These are phyloP conservation scores for Silene uniflora DNA, from an alignment of 148 eudicot species.

Conservation along the genomic window DNA sequence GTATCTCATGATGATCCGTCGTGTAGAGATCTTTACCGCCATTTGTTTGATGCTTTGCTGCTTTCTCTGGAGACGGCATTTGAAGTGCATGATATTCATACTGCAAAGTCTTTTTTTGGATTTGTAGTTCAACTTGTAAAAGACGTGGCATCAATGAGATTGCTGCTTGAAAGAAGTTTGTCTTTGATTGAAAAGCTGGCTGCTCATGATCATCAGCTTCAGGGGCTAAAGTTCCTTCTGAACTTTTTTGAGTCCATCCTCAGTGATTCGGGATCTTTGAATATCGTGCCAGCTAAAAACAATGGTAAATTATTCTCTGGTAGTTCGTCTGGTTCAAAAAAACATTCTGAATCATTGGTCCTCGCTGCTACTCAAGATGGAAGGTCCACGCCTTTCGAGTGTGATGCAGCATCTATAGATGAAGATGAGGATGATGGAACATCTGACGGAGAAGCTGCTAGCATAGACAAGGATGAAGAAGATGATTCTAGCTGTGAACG, in stretches of 20 bases:
- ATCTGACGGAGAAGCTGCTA: conserved; percentile 91
- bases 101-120: conserved; percentile 67
- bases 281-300: conserved; percentile 38
- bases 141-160: conserved; percentile 63
- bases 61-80: conserved; percentile 71
- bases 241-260: conserved; percentile 59
- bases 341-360: conserved; percentile 58
- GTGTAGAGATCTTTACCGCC: conserved; percentile 53
- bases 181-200: conserved; percentile 73
- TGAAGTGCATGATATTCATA: conserved; percentile 53
- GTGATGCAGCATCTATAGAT: conserved; percentile 96
- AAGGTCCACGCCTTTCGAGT: conserved; percentile 61
- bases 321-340: conserved; percentile 59
- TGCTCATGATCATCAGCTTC: conserved; percentile 73
- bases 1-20: conserved; percentile 49
- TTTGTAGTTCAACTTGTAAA: conserved; percentile 71
- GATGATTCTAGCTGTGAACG: conserved; percentile 88
- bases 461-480: conserved; percentile 90
- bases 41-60: conserved; percentile 70
- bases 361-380: conserved; percentile 74
- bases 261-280: conserved; percentile 63
- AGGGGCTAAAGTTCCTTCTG: conserved; percentile 74
- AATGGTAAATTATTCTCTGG: conserved; percentile 48
- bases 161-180: conserved; percentile 58
- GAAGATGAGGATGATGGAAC: conserved; percentile 99